Conservation (phyloP, 2,329 filamentous ascomycete species). For the Xylaria sp. region DNA sequence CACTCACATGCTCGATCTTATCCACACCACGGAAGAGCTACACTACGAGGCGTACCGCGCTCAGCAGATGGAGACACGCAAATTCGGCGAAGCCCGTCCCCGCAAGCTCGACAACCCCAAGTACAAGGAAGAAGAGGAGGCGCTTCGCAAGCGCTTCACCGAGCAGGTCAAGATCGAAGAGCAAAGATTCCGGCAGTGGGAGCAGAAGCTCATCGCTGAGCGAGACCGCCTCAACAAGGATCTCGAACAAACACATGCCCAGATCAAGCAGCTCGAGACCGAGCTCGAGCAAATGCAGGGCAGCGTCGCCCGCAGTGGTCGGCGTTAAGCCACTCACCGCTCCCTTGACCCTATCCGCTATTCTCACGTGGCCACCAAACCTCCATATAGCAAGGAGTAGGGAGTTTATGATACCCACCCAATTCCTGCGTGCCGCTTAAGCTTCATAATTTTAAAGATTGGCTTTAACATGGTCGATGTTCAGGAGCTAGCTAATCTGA, state of each 20-base stretch:
- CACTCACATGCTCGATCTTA: constrained; percentile 99
- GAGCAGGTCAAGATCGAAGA: constrained; percentile 99
- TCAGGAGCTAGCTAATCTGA: constrained; percentile 50
- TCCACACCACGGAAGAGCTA: constrained; percentile 98
- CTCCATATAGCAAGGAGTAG: constrained; percentile 45
- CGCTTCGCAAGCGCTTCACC: constrained; percentile 97
- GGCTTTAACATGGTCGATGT: constrained; percentile 42
- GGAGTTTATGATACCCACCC: constrained; percentile 42
- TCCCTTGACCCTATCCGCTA: constrained; percentile 40
- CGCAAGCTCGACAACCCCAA: constrained; percentile 99
- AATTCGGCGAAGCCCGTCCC: constrained; percentile 97
- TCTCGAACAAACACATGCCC: constrained; percentile 95
- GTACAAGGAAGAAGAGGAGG: constrained; percentile 99
- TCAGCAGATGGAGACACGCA: constrained; percentile 99
- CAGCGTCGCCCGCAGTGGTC: constrained; percentile 87
- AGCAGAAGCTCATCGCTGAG: constrained; percentile 99
- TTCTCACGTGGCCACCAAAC: constrained; percentile 38
- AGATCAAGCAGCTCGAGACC: constrained; percentile 88
- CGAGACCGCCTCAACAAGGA: constrained; percentile 99
- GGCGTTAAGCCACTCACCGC: constrained; percentile 69
- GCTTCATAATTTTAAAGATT: constrained; percentile 40
- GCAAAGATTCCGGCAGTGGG: constrained; percentile 98
- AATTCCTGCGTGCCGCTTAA: constrained; percentile 35
- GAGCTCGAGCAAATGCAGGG: constrained; percentile 96
- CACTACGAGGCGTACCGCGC: constrained; percentile 99